These are phyloP conservation scores for Tylopilus sp. DNA, from an alignment of 768 basidiomycete genomes.

Conservation along the genomic window DNA sequence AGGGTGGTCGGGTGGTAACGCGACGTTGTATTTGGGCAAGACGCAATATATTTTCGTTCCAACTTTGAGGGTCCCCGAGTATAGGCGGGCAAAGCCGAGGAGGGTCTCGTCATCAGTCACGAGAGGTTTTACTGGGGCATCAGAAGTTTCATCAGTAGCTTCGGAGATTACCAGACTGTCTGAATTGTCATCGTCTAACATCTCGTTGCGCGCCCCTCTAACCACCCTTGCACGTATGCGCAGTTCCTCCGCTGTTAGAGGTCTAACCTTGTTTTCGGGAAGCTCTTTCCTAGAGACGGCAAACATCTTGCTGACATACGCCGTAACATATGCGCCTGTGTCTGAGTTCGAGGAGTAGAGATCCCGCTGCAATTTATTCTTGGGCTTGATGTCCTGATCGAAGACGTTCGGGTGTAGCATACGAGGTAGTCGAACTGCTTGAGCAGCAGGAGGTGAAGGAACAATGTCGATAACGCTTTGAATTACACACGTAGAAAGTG, in stretches of 20 bases:
- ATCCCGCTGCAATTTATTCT: slow-evolving; percentile 79
- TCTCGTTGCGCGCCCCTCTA: slow-evolving; percentile 38
- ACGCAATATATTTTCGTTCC: slow-evolving; percentile 68
- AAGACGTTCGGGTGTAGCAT: slow-evolving; percentile 85
- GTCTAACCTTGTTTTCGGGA: slow-evolving; percentile 79
- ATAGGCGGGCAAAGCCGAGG: slow-evolving; percentile 91
- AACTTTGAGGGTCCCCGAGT: slow-evolving; percentile 76
- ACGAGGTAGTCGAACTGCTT: slow-evolving; percentile 79
- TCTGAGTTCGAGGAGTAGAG: slow-evolving; percentile 68
- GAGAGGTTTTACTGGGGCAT: neutral
- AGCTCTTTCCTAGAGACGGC: slow-evolving; percentile 78
- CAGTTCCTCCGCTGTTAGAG: slow-evolving; percentile 82
- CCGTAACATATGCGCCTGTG: slow-evolving; percentile 60
- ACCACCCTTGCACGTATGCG: slow-evolving; percentile 57
- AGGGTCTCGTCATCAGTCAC: slow-evolving; percentile 53
- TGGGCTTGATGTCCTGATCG: slow-evolving; percentile 55
- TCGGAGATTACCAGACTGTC: slow-evolving; percentile 8
- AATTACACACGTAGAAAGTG: slow-evolving; percentile 88
- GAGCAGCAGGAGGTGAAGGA: slow-evolving; percentile 83
- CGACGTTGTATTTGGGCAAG: slow-evolving; percentile 80
- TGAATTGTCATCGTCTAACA: slow-evolving; percentile 26
- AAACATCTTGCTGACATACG: slow-evolving; percentile 99
- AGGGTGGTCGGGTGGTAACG: slow-evolving; percentile 61
- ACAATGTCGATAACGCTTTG: slow-evolving; percentile 90
- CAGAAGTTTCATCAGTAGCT: neutral